These are phyloP conservation scores for Picea abies DNA, from an alignment of 83 land plant genomes.

Conservation along the genomic window DNA sequence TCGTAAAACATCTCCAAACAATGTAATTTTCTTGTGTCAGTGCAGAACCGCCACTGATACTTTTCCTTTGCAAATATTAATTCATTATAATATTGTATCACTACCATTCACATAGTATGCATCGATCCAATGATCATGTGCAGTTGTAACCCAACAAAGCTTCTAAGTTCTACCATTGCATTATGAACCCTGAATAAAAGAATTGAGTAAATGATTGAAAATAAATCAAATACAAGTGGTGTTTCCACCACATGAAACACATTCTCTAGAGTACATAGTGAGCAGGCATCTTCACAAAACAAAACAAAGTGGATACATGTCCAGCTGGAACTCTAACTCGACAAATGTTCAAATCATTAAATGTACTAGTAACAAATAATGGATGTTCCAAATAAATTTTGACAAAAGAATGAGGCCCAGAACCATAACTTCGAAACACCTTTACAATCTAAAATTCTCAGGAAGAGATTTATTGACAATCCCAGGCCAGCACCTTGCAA, in stretches of 20 bases:
- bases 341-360: not conserved
- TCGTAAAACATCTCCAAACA: not conserved
- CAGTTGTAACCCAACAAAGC: not conserved
- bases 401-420: not conserved
- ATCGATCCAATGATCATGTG: not conserved
- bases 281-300: not conserved
- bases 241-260: not conserved
- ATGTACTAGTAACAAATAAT: not conserved
- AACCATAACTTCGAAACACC: not conserved
- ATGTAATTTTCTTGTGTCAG: not conserved
- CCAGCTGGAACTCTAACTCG: not conserved
- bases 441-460: conserved; percentile 1
- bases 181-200: not conserved
- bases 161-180: not conserved
- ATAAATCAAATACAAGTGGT: not conserved
- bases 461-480: conserved; percentile 3
- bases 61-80: not conserved
- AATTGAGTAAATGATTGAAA: not conserved
- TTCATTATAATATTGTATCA: not conserved
- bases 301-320: not conserved
- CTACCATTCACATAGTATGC: not conserved
- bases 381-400: not conserved
- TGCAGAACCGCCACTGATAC: not conserved
- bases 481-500: not conserved
- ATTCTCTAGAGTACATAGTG: not conserved